A percentile compares a stretch with the other conserved stretches of the same genome.
These are phyloP conservation scores for Venturia asperata DNA, from an alignment of 2,329 filamentous ascomycete species.

Conservation along the genomic window DNA sequence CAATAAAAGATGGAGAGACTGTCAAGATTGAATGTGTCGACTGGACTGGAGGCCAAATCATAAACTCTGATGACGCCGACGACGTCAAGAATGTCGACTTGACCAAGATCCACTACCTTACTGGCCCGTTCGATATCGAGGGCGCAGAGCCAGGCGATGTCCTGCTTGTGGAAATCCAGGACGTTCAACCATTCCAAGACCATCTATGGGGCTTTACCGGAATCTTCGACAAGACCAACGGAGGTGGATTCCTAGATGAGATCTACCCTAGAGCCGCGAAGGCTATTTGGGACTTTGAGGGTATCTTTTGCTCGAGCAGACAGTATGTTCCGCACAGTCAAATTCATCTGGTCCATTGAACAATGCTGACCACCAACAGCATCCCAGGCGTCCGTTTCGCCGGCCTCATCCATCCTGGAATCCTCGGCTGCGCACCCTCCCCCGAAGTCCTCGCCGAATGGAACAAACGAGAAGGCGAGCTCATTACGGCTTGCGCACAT, in stretches of 20 bases:
- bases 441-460: constrained; percentile 68
- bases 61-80: constrained; percentile 83
- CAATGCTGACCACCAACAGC: constrained; percentile 18
- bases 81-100: constrained; percentile 80
- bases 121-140: constrained; percentile 81
- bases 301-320: constrained; percentile 73
- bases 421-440: constrained; percentile 82
- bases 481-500: constrained; percentile 62
- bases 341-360: not conserved
- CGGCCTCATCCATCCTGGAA: constrained; percentile 85
- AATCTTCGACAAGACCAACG: constrained; percentile 71
- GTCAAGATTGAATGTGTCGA: constrained; percentile 92
- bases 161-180: constrained; percentile 81
- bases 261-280: constrained; percentile 39
- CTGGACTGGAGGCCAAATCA: constrained; percentile 69
- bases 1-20: constrained; percentile 74
- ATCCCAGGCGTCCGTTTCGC: constrained; percentile 82
- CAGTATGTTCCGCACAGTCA: constrained; percentile 40
- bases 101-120: constrained; percentile 78
- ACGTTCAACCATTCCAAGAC: constrained; percentile 81
- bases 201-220: constrained; percentile 88
- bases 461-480: constrained; percentile 75
- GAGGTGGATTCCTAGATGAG: constrained; percentile 82
- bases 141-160: constrained; percentile 79
- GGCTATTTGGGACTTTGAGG: constrained; percentile 71